phyloP scores from a whole-genome alignment of 176 grass and related monocot species.

The Dendrocalamus sinicus region DNA sequence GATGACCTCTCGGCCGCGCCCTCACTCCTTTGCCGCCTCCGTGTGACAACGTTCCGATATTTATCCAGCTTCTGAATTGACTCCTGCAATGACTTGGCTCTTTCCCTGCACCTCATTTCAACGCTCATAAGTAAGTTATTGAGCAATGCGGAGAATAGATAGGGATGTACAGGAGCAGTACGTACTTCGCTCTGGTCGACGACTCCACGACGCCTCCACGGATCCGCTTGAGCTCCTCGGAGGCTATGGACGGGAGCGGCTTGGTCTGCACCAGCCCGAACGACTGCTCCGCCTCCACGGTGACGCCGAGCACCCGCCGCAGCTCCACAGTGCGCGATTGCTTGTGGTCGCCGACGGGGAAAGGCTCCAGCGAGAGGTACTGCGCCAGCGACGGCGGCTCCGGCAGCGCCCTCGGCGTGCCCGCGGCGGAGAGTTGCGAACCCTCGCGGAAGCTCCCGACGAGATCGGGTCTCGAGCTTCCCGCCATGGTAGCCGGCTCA shows the following conservation, averaged over 20 bases:
- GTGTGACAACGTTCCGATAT: slow-evolving; percentile 53
- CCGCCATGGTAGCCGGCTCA: slow-evolving; percentile 38
- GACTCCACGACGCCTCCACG: slow-evolving; percentile 53
- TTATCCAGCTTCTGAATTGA: slow-evolving; percentile 64
- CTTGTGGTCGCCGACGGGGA: slow-evolving; percentile 54
- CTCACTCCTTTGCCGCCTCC: slow-evolving; percentile 64
- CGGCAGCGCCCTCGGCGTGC: slow-evolving; percentile 46
- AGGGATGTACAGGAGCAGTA: background rate
- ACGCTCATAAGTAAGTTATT: background rate
- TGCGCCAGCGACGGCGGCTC: slow-evolving; percentile 60
- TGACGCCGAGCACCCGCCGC: slow-evolving; percentile 52
- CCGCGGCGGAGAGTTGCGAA: slow-evolving; percentile 28
- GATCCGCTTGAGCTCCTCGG: slow-evolving; percentile 71
- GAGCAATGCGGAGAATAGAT: slow-evolving; percentile 12
- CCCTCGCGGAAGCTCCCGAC: slow-evolving; percentile 58
- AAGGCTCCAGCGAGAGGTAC: slow-evolving; percentile 60
- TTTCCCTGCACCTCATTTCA: slow-evolving; percentile 57
- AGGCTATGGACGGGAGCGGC: slow-evolving; percentile 36
- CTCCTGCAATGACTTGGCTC: slow-evolving; percentile 57
- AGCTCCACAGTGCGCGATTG: slow-evolving; percentile 57
- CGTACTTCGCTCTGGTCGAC: slow-evolving; percentile 54
- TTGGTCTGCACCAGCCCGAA: slow-evolving; percentile 56
- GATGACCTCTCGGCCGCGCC: slow-evolving; percentile 47
- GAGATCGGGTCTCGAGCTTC: slow-evolving; percentile 41
- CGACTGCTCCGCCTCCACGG: slow-evolving; percentile 59